Evolutionary conservation across 2,329 filamentous ascomycete species (phyloP).

Genomic region (Setomelanomma holmii): DNA sequence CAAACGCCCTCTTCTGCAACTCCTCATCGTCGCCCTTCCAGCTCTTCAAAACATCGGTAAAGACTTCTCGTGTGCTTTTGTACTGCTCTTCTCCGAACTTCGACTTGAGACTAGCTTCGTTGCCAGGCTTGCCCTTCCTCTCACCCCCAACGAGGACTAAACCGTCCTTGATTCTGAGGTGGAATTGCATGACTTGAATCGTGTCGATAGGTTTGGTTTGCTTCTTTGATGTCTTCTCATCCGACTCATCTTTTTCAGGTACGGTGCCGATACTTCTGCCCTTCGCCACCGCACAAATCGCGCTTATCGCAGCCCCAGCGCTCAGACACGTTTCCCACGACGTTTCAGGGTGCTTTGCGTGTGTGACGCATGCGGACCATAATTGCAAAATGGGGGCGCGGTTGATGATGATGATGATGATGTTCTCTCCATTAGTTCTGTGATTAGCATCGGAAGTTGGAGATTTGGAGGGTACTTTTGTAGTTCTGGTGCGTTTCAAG

Average conservation of each 20-base stretch:
- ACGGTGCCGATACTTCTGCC: slow-evolving; percentile 41
- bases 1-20: slow-evolving; percentile 30
- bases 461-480: neutral
- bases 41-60: neutral
- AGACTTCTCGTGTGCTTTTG: neutral
- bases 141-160: neutral
- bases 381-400: slow-evolving; percentile 42
- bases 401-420: slow-evolving; percentile 42
- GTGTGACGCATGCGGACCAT: slow-evolving; percentile 33
- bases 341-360: slow-evolving; percentile 31
- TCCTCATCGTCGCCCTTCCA: slow-evolving; percentile 34
- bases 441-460: neutral
- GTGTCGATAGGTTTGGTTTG: neutral
- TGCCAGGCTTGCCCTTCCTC: neutral
- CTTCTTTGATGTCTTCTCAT: slow-evolving; percentile 5
- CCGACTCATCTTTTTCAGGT: slow-evolving; percentile 22
- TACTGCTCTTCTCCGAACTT: neutral
- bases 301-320: slow-evolving; percentile 37
- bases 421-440: too few species aligned
- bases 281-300: slow-evolving; percentile 41
- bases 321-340: slow-evolving; percentile 41
- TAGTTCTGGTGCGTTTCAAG: neutral
- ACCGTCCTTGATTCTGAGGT: neutral
- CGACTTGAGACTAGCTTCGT: neutral
- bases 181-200: neutral